A percentile compares a stretch with the other conserved stretches of the same genome.
phyloP scores from a whole-genome alignment of 805 yeast species.

The Kodamaea laetipori region DNA sequence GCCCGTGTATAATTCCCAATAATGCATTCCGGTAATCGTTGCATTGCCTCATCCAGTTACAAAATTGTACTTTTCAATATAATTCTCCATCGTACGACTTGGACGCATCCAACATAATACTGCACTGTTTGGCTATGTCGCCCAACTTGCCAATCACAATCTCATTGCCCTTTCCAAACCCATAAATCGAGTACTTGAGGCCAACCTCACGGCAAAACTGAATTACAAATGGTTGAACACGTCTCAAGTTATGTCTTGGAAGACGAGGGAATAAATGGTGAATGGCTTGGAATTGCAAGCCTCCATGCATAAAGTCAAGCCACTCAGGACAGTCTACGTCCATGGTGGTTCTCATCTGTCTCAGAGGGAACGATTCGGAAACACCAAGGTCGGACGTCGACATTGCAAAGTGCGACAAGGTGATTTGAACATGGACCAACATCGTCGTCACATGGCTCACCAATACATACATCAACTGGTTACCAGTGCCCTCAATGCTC shows the following conservation, averaged over 20 bases:
- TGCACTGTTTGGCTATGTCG: conserved; percentile 79
- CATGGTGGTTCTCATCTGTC: conserved; percentile 90
- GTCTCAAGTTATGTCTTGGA: conserved; percentile 84
- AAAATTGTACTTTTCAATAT: no score
- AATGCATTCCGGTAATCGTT: no score
- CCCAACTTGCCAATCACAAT: conserved; percentile 68
- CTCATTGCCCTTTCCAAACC: conserved; percentile 76
- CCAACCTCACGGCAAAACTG: conserved; percentile 79
- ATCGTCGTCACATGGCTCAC: conserved; percentile 79
- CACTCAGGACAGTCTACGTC: conserved; percentile 93
- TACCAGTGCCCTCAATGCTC: conserved; percentile 52
- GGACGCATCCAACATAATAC: conserved; percentile 72
- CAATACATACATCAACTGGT: conserved; percentile 61
- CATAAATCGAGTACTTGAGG: conserved; percentile 78
- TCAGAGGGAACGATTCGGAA: conserved; percentile 73
- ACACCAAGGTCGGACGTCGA: conserved; percentile 84
- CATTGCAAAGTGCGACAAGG: conserved; percentile 90
- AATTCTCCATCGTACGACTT: conserved; percentile 60
- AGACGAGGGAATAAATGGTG: conserved; percentile 88
- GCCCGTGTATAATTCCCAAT: no score
- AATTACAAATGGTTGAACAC: conserved; percentile 69
- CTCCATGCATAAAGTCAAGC: conserved; percentile 91
- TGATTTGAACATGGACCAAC: conserved; percentile 93
- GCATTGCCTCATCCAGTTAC: no score
- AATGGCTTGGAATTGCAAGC: conserved; percentile 86